Evolutionary conservation across 345 rosid genomes (phyloP), one percentile per base, ranked within the genome.

Genomic region (Cardamine resedifolia): DNA sequence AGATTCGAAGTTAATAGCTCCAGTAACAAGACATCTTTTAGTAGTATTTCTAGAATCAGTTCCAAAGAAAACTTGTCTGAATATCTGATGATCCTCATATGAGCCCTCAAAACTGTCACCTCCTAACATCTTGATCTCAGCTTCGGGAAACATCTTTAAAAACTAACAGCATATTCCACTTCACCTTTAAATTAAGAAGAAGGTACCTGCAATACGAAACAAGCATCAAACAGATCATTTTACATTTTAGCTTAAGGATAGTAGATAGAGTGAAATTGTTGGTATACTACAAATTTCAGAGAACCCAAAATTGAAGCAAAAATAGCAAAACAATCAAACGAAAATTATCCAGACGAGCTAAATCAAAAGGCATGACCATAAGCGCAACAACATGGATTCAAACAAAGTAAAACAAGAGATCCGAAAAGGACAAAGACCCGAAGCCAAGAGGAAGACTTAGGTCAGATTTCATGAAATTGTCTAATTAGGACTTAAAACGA

Each of bases 81-180:
- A 90, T 57, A 86, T 85, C 36, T 20, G 55, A 57, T 77, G 86
- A 58, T 92, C 95, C 34, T 81, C 73, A 43, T 23, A 74, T 19
- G 91, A 83, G 20, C 90, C 96, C 70, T 85, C 95, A 66, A 88
- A 85, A 76, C 78, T 75, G 74, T 81, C 95, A 77, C 71, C 80
- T 51, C 12, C 50, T 15, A 75, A 69, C 64, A 79, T 81, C 60
- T 78, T 79, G 23, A 78, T 23, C 64, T 63, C 68, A 66, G 78
- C 58, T 60, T 57, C 26, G 28, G 39, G 55, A 68, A 68, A 21
- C 88, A 90, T 83, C 48, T 73, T 82, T 19, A 74, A 58, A 58
- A 78, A 70, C 76, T 57, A 61, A 51, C 20, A 15, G 74, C 71
- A 77, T 70, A 65, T 28, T 64, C 64, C 38, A 60, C 72, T 71